Percentiles rank a stretch among this genome's conserved stretches.
These are phyloP conservation scores for Saccharomycopsis schoenii DNA, from an alignment of 805 yeast species.

Conservation along the genomic window DNA sequence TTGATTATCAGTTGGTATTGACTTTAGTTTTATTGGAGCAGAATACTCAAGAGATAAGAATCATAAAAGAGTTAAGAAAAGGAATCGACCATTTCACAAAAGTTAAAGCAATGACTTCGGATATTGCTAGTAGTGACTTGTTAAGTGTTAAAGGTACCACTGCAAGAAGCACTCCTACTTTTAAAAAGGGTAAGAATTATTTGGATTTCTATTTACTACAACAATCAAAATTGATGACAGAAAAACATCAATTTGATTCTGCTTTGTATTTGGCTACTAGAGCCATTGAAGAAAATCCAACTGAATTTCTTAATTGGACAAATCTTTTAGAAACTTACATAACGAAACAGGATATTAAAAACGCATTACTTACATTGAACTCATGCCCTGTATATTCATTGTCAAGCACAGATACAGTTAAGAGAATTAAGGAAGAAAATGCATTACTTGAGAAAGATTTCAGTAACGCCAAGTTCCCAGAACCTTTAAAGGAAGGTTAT, in stretches of 20 bases:
- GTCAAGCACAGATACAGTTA: conserved; percentile 30
- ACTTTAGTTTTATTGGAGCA: conserved; percentile 4
- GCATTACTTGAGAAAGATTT: conserved; percentile 6
- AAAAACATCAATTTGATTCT: conserved; percentile 40
- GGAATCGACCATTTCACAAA: conserved; percentile 9
- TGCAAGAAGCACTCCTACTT: neutral
- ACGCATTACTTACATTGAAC: conserved; percentile 60
- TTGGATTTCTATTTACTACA: conserved; percentile 21
- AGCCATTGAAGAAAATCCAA: conserved; percentile 60
- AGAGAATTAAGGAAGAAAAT: conserved; percentile 20
- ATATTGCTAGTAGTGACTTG: neutral
- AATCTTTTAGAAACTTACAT: conserved; percentile 52
- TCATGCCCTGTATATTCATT: conserved; percentile 56
- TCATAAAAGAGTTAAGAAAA: conserved; percentile 11
- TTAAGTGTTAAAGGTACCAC: neutral
- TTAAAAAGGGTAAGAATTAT: conserved; percentile 12
- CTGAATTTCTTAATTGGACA: conserved; percentile 70
- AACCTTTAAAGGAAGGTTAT: conserved; percentile 16
- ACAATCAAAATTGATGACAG: conserved; percentile 55
- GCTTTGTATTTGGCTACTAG: conserved; percentile 52
- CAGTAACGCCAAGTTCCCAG: conserved; percentile 14
- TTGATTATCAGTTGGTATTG: conserved; percentile 14
- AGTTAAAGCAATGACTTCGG: neutral
- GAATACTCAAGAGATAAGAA: conserved; percentile 9
- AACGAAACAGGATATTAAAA: conserved; percentile 40